Evolutionary conservation across 768 basidiomycete species (phyloP).

Genomic region (Suillus tomentosus): DNA sequence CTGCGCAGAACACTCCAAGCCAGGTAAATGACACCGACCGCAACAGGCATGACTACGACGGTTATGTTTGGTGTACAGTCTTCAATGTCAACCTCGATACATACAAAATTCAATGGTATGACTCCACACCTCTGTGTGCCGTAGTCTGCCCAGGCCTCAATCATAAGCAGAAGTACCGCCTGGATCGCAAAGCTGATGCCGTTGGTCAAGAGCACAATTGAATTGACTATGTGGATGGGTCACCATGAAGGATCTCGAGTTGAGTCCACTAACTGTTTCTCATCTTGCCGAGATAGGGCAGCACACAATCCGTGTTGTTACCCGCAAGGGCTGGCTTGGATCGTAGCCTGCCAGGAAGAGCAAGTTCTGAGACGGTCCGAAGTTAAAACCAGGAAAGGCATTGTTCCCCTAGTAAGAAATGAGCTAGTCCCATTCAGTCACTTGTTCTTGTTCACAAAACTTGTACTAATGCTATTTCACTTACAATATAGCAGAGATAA

Average conservation of each 20-base stretch:
- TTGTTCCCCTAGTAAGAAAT: constrained; percentile 53
- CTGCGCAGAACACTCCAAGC: constrained; percentile 56
- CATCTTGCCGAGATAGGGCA: constrained; percentile 62
- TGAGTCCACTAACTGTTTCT: constrained; percentile 53
- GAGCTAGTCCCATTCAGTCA: neutral
- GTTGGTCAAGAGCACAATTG: constrained; percentile 77
- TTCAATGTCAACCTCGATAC: constrained; percentile 9
- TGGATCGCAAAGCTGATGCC: constrained; percentile 66
- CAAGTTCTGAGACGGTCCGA: constrained; percentile 72
- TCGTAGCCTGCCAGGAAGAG: constrained; percentile 71
- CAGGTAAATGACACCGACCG: constrained; percentile 73
- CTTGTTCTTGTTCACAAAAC: neutral
- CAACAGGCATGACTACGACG: constrained; percentile 68
- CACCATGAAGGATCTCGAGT: no score
- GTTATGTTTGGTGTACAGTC: constrained; percentile 67
- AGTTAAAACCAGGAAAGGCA: constrained; percentile 49
- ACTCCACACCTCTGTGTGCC: constrained; percentile 66
- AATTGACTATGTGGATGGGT: constrained; percentile 52
- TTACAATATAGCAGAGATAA: constrained; percentile 39
- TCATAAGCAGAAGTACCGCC: constrained; percentile 60
- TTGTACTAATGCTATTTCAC: constrained; percentile 13
- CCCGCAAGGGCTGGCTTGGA: constrained; percentile 56
- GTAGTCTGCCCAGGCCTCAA: constrained; percentile 84
- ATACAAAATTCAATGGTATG: neutral
- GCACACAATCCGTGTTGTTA: constrained; percentile 54